phyloP scores from a whole-genome alignment of 192 early-diverging fungal genomes.

The Cladochytrium replicatum region DNA sequence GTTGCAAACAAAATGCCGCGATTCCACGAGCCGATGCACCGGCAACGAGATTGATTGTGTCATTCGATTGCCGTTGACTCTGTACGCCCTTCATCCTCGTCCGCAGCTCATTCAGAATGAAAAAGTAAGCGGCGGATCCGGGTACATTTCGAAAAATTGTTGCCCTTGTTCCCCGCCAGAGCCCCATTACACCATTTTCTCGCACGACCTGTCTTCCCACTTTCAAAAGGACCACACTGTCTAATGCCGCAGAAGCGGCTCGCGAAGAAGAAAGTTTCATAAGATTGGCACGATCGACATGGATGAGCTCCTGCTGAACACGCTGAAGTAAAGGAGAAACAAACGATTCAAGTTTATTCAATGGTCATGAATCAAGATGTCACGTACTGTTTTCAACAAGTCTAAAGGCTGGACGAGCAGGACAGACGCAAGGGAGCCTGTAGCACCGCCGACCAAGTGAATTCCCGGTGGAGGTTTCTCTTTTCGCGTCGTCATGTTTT shows the following conservation, averaged over 20 bases:
- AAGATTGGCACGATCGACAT: too few relatives aligned
- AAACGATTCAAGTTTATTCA: background rate
- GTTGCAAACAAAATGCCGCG: background rate
- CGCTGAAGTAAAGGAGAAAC: background rate
- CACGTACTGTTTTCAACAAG: slow-evolving; percentile 30
- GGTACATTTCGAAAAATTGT: slow-evolving; percentile 51
- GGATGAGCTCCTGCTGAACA: too few relatives aligned
- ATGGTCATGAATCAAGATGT: background rate
- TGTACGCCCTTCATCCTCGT: slow-evolving; percentile 3
- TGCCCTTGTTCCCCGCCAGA: slow-evolving; percentile 74
- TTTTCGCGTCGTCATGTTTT: too few relatives aligned
- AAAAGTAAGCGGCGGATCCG: slow-evolving; percentile 66
- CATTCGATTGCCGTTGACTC: background rate
- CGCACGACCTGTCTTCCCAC: slow-evolving; percentile 52
- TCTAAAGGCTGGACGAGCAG: slow-evolving; percentile 82
- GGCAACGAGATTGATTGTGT: slow-evolving; percentile 18
- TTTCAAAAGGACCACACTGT: too few relatives aligned
- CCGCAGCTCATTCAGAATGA: slow-evolving; percentile 47
- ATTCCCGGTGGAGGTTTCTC: too few relatives aligned
- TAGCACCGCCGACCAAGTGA: slow-evolving; percentile 65
- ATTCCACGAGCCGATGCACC: slow-evolving; percentile 15
- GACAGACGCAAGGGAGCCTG: slow-evolving; percentile 69
- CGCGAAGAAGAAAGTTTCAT: too few relatives aligned
- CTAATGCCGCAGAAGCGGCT: too few relatives aligned
- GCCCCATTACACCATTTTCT: slow-evolving; percentile 44